Percentiles rank a stretch among this genome's conserved stretches.
phyloP scores from a whole-genome alignment of 768 basidiomycete species.

The Lactarius sanguifluus region DNA sequence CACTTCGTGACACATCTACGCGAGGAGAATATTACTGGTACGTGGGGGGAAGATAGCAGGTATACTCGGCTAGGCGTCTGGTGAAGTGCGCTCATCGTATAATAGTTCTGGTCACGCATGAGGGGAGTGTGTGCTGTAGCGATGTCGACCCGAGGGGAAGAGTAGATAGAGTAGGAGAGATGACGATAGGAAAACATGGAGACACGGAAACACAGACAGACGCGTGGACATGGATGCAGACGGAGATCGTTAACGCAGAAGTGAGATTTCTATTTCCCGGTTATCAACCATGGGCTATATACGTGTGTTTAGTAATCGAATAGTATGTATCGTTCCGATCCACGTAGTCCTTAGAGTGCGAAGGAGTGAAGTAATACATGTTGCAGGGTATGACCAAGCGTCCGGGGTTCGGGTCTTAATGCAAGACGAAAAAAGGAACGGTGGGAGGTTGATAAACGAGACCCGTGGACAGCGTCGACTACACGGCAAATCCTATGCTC shows the following conservation, averaged over 20 bases:
- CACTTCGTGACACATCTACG: background rate
- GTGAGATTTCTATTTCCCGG: too few species aligned
- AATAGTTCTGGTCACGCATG: background rate
- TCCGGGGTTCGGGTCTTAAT: too few species aligned
- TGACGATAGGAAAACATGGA: too few species aligned
- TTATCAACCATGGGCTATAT: too few species aligned
- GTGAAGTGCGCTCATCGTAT: background rate
- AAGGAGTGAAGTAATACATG: background rate
- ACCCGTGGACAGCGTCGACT: background rate
- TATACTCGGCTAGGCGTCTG: background rate
- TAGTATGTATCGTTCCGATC: too few species aligned
- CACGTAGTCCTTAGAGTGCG: background rate
- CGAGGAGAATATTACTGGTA: background rate
- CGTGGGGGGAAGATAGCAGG: background rate
- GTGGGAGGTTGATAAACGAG: background rate
- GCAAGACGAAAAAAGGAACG: background rate
- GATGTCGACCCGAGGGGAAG: too few species aligned
- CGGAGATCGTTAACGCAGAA: too few species aligned
- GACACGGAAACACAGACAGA: too few species aligned
- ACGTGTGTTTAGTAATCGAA: too few species aligned
- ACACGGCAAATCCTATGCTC: background rate
- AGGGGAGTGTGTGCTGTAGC: background rate
- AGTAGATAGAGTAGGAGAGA: too few species aligned
- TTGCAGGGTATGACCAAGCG: too few species aligned
- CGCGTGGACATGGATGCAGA: too few species aligned